Percentiles rank a stretch among this genome's conserved stretches.
Evolutionary conservation across 371 early-diverging fungal genomes (phyloP).

Genomic region (Rhizomucor miehei): DNA sequence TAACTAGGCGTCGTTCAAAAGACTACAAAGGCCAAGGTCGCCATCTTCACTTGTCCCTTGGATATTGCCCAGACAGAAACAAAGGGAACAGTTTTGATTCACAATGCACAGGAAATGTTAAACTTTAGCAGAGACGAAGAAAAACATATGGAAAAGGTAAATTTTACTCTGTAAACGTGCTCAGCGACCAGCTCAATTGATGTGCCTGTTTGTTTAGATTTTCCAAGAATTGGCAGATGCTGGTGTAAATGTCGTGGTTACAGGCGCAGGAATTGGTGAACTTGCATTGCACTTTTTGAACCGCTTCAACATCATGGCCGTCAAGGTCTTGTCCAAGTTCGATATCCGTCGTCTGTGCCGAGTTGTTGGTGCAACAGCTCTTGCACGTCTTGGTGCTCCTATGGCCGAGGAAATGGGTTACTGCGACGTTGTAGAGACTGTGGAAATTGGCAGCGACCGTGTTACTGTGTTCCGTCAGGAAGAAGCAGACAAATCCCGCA

Average conservation of each 20-base stretch:
- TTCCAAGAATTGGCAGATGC: constrained; percentile 89
- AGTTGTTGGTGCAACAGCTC: constrained; percentile 89
- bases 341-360: constrained; percentile 94
- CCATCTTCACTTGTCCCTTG: constrained; percentile 95
- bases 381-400: constrained; percentile 92
- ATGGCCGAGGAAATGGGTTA: constrained; percentile 97
- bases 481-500: constrained; percentile 66
- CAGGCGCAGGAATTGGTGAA: constrained; percentile 90
- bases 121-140: constrained; percentile 95
- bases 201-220: constrained; percentile 23
- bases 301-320: constrained; percentile 85
- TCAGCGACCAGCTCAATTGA: too few relatives aligned
- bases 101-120: constrained; percentile 96
- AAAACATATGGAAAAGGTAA: constrained; percentile 64
- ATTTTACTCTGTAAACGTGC: neutral
- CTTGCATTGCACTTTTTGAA: constrained; percentile 94
- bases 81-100: constrained; percentile 98
- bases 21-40: constrained; percentile 87
- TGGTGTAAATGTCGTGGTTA: constrained; percentile 92
- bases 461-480: constrained; percentile 96
- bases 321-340: constrained; percentile 93
- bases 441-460: constrained; percentile 96
- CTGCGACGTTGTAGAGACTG: constrained; percentile 93
- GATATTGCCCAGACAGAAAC: constrained; percentile 98
- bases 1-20: constrained; percentile 55